Percentiles rank a stretch among this genome's conserved stretches.
phyloP scores from a whole-genome alignment of 345 rosid genomes.

The Chamaenerion angustifolium region DNA sequence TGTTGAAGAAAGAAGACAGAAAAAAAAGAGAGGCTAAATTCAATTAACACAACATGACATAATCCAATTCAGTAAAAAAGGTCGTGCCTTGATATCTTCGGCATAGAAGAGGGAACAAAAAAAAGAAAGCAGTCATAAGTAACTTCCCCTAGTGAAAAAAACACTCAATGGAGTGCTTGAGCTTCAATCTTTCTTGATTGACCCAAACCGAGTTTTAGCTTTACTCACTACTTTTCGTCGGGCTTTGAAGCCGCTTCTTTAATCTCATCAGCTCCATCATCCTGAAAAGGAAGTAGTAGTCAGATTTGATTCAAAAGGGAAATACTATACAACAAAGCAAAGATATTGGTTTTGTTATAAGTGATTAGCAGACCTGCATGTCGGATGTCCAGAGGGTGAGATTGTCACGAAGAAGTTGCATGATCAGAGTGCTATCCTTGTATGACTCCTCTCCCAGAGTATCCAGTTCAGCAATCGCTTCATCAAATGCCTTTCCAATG shows the following conservation, averaged over 20 bases:
- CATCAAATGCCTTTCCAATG: constrained; percentile 1
- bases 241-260: constrained; percentile 74
- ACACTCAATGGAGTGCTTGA: not conserved
- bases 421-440: no score
- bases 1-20: constrained; percentile 10
- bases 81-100: constrained; percentile 21
- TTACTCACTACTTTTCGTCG: constrained; percentile 46
- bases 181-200: not conserved
- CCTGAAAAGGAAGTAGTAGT: constrained; percentile 23
- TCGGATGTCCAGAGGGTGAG: no score
- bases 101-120: constrained; percentile 12
- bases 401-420: no score
- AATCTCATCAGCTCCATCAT: constrained; percentile 75
- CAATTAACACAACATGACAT: constrained; percentile 13
- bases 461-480: constrained; percentile 3
- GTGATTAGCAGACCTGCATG: no score
- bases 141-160: constrained; percentile 43
- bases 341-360: no score
- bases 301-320: not conserved
- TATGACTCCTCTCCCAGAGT: not conserved
- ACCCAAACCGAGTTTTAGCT: no score
- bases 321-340: no score
- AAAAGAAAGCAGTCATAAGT: constrained; percentile 14
- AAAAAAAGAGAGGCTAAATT: constrained; percentile 3
- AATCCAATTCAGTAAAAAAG: constrained; percentile 21